phyloP scores from a whole-genome alignment of 2,329 filamentous ascomycete species.

The Phoma sp. region DNA sequence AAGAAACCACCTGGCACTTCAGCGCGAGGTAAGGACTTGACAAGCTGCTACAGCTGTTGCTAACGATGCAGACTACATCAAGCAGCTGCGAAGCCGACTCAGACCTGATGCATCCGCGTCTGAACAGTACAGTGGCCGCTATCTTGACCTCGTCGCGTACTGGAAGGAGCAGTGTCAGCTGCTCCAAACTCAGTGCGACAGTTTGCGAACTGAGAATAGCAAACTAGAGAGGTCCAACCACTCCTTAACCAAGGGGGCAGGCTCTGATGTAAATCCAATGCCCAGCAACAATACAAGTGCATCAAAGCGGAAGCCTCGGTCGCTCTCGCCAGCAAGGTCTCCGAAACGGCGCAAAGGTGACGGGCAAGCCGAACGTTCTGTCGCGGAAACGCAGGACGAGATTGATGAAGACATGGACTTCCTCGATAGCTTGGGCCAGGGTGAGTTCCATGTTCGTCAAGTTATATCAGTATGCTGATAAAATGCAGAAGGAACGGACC shows the following conservation, averaged over 20 bases:
- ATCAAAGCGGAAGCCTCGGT: conserved; percentile 29
- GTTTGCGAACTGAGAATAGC: conserved; percentile 29
- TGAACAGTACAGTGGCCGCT: conserved; percentile 33
- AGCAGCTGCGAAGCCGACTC: conserved; percentile 46
- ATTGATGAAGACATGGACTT: conserved; percentile 37
- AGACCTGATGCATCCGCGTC: conserved; percentile 27
- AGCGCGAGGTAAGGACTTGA: conserved; percentile 37
- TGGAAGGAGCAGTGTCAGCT: conserved; percentile 42
- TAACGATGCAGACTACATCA: conserved; percentile 35
- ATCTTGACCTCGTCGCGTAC: conserved; percentile 50
- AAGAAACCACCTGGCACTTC: conserved; percentile 45
- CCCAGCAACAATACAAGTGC: conserved; percentile 2
- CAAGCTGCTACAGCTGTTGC: not conserved
- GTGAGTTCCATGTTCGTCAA: conserved; percentile 13
- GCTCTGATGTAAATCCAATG: not conserved
- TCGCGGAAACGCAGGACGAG: conserved; percentile 23
- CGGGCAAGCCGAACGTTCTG: conserved; percentile 14
- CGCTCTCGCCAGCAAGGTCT: conserved; percentile 13
- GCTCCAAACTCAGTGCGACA: conserved; percentile 30
- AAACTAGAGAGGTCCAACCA: conserved; percentile 40
- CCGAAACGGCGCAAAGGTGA: conserved; percentile 25
- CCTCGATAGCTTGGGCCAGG: conserved; percentile 33
- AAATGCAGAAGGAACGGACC: conserved; percentile 19
- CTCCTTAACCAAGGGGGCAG: conserved; percentile 15
- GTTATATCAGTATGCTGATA: conserved; percentile 10